Evolutionary conservation across 306 rosid species (phyloP).

Genomic region (Luffa acutangula): DNA sequence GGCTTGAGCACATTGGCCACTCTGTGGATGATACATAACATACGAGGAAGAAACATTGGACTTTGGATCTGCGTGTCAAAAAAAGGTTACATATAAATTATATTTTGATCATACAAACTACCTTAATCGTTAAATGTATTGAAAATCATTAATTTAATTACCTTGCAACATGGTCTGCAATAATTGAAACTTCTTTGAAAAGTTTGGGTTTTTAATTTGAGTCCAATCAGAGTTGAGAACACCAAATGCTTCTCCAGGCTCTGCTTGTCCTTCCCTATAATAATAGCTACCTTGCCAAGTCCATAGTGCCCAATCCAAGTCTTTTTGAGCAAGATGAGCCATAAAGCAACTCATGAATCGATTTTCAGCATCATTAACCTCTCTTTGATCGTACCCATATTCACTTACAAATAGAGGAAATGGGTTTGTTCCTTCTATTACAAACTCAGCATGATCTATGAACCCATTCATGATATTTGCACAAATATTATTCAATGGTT

Average conservation of each 20-base stretch:
- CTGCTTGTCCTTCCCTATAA: slow-evolving; percentile 10
- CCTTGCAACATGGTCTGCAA: slow-evolving; percentile 17
- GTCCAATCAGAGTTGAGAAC: slow-evolving; percentile 21
- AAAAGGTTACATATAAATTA: background rate
- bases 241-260: slow-evolving; percentile 12
- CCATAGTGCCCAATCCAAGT: slow-evolving; percentile 42
- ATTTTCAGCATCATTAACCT: slow-evolving; percentile 3
- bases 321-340: slow-evolving; percentile 31
- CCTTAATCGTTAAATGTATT: background rate
- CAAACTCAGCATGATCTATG: slow-evolving; percentile 24
- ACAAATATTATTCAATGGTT: slow-evolving; percentile 37
- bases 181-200: background rate
- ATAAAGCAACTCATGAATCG: slow-evolving; percentile 19
- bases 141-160: background rate
- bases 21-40: too few species aligned
- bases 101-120: background rate
- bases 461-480: slow-evolving; percentile 13
- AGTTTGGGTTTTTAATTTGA: slow-evolving; percentile 12
- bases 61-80: too few species aligned
- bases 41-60: too few species aligned
- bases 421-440: slow-evolving; percentile 15
- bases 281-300: slow-evolving; percentile 34
- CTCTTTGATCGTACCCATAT: slow-evolving; percentile 26
- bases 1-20: too few species aligned
- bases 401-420: slow-evolving; percentile 25